A percentile compares a stretch with the other conserved stretches of the same genome.
These are phyloP conservation scores for Pholiota conissans DNA, from an alignment of 768 basidiomycete species.

Conservation along the genomic window DNA sequence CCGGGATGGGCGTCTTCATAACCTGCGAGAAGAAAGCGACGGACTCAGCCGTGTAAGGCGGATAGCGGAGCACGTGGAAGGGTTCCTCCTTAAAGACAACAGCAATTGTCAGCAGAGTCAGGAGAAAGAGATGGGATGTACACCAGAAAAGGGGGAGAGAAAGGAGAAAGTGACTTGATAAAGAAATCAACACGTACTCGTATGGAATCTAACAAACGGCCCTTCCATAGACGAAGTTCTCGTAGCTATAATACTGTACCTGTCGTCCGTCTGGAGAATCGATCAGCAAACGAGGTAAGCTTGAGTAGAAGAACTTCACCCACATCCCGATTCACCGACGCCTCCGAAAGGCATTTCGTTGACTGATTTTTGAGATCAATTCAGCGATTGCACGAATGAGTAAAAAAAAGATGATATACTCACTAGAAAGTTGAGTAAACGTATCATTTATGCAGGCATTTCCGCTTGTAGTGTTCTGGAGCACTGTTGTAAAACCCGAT, in stretches of 20 bases:
- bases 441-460: constrained; percentile 59
- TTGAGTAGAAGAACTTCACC: constrained; percentile 20
- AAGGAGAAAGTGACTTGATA: not conserved
- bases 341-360: constrained; percentile 31
- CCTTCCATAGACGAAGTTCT: constrained; percentile 52
- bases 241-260: constrained; percentile 51
- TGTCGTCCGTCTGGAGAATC: constrained; percentile 53
- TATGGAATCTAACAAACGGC: constrained; percentile 50
- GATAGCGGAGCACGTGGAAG: too few species aligned
- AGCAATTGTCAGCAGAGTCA: too few species aligned
- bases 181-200: constrained; percentile 35
- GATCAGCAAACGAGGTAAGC: not conserved
- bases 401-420: constrained; percentile 14
- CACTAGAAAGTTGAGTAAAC: constrained; percentile 52
- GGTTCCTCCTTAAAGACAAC: too few species aligned
- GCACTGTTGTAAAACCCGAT: constrained; percentile 35
- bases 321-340: constrained; percentile 66
- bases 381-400: not conserved
- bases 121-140: too few species aligned
- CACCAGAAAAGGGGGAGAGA: not conserved
- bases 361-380: constrained; percentile 15
- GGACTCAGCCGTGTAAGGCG: too few species aligned
- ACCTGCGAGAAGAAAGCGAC: too few species aligned
- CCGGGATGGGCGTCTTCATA: too few species aligned
- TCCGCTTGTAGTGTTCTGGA: constrained; percentile 58